Conservation (phyloP, 305 asterid species). For the Euphrasia arctica region DNA sequence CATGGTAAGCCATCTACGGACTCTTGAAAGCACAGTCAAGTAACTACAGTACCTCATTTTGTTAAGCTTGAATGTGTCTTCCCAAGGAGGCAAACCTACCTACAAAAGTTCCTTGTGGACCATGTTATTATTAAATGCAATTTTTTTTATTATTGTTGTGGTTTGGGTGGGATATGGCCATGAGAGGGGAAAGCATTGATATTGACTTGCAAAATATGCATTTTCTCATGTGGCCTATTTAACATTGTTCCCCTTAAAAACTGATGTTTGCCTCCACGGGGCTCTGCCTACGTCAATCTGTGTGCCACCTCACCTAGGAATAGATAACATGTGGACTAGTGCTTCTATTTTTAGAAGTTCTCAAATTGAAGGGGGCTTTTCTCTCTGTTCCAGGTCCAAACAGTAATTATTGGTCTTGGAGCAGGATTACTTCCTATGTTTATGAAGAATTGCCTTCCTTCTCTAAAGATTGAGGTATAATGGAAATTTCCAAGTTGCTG, state of each 20-base stretch:
- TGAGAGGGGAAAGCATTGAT: background rate
- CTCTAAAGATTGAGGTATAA: conserved; percentile 63
- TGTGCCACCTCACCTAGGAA: conserved; percentile 5
- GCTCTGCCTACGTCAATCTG: background rate
- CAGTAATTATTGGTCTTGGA: conserved; percentile 89
- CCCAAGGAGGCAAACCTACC: conserved; percentile 6
- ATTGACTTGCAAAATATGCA: conserved; percentile 3
- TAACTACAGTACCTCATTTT: conserved; percentile 14
- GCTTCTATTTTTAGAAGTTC: background rate
- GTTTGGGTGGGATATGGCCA: conserved; percentile 4
- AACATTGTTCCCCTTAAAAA: background rate
- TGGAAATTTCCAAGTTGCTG: conserved; percentile 8
- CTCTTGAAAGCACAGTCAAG: conserved; percentile 18
- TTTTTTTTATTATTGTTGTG: background rate
- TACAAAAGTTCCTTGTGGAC: conserved; percentile 1
- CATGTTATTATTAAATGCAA: background rate
- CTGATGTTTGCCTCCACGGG: conserved; percentile 3
- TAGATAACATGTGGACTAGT: background rate
- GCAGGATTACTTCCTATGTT: conserved; percentile 98
- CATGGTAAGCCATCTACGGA: conserved; percentile 42
- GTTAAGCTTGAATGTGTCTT: conserved; percentile 1
- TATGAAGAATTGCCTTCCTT: conserved; percentile 56
- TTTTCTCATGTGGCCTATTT: background rate
- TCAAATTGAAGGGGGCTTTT: conserved; percentile 19
- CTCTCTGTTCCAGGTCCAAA: conserved; percentile 49